Conservation (phyloP, 1,284 basidiomycete species). For the Ustilago esculenta region DNA sequence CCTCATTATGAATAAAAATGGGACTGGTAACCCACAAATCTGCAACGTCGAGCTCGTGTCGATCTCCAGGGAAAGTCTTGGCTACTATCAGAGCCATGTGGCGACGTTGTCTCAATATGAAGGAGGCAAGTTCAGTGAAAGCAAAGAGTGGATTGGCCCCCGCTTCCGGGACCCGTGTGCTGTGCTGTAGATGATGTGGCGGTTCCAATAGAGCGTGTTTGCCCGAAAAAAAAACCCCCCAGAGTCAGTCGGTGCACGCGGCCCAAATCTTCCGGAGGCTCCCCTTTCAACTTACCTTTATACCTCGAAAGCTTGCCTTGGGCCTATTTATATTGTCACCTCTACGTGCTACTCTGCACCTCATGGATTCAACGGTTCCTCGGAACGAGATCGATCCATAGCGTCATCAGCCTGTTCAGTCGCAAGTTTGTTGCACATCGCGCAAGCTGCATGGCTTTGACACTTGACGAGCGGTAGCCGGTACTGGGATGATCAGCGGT, state of each 20-base stretch:
- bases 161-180: conserved; percentile 21
- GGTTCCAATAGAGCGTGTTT: not conserved
- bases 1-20: not conserved
- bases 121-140: too few relatives aligned
- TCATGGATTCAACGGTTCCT: not conserved
- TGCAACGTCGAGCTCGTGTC: not conserved
- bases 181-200: too few relatives aligned
- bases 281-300: conserved; percentile 14
- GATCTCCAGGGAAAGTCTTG: too few relatives aligned
- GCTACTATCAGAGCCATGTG: too few relatives aligned
- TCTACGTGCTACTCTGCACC: not conserved
- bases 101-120: too few relatives aligned
- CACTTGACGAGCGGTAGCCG: conserved; percentile 17
- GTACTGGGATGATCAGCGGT: conserved; percentile 33
- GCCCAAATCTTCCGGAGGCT: conserved; percentile 19
- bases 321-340: too few relatives aligned
- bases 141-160: too few relatives aligned
- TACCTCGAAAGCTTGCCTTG: not conserved
- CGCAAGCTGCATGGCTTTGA: conserved; percentile 19
- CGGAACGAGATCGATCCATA: too few relatives aligned
- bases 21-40: conserved; percentile 6
- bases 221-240: conserved; percentile 4
- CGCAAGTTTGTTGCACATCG: not conserved
- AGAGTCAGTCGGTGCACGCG: conserved; percentile 21
- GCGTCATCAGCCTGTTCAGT: too few relatives aligned